Conservation (phyloP, 2,329 filamentous ascomycete species). For the Dactylellina drechsleri region DNA sequence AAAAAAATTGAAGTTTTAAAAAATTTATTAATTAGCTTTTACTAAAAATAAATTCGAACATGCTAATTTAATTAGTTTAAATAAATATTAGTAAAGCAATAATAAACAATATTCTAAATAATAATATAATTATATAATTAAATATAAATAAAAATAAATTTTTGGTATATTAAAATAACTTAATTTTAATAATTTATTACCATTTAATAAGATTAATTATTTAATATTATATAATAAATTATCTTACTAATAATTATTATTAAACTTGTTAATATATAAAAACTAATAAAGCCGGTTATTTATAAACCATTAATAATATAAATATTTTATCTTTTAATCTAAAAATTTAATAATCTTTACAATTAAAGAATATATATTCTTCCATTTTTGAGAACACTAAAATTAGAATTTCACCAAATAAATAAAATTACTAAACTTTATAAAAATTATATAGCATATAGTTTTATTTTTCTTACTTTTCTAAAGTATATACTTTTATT, state of each 20-base stretch:
- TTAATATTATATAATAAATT: conserved; percentile 67
- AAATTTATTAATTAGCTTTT: no score
- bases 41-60: conserved; percentile 72
- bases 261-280: conserved; percentile 66
- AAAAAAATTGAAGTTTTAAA: conserved; percentile 25
- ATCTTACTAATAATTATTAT: no score
- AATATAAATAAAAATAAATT: conserved; percentile 79
- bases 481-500: conserved; percentile 75
- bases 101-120: conserved; percentile 61
- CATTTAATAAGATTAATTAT: background rate
- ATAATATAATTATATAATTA: conserved; percentile 71
- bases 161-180: conserved; percentile 63
- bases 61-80: conserved; percentile 72
- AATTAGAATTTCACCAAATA: conserved; percentile 60
- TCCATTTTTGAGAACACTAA: conserved; percentile 69
- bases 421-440: conserved; percentile 62
- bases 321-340: conserved; percentile 69
- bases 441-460: conserved; percentile 63
- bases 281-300: conserved; percentile 70
- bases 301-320: conserved; percentile 71
- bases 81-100: conserved; percentile 69
- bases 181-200: background rate
- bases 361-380: conserved; percentile 68
- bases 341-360: conserved; percentile 68
- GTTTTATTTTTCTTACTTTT: conserved; percentile 71